These are phyloP conservation scores for Moringa oleifera DNA, from an alignment of 345 rosid species.

Conservation along the genomic window DNA sequence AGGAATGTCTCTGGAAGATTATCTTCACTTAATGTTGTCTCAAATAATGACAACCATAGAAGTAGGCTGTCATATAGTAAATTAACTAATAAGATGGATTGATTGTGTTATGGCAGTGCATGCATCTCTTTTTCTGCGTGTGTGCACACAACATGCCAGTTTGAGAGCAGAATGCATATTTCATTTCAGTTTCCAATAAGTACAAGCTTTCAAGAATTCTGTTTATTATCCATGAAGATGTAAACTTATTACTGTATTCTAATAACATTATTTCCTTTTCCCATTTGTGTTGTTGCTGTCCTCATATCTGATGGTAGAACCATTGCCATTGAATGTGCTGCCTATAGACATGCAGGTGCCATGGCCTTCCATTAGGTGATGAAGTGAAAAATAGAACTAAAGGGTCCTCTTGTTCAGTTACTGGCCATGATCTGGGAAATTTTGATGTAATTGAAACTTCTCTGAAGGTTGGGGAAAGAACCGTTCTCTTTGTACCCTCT, in stretches of 20 bases:
- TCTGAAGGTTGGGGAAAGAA: conserved; percentile 59
- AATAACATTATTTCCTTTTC: not conserved
- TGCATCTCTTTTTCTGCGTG: too few relatives aligned
- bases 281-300: not conserved
- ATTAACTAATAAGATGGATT: too few relatives aligned
- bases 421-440: conserved; percentile 38
- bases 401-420: conserved; percentile 45
- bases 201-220: too few relatives aligned
- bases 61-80: too few relatives aligned
- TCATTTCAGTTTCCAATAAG: too few relatives aligned
- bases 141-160: too few relatives aligned
- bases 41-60: too few relatives aligned
- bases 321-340: conserved; percentile 7
- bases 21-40: not conserved
- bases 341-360: conserved; percentile 75
- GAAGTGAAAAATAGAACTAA: conserved; percentile 23
- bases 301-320: not conserved
- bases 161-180: too few relatives aligned
- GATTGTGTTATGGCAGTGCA: too few relatives aligned
- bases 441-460: conserved; percentile 51
- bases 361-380: conserved; percentile 41
- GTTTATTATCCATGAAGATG: too few relatives aligned
- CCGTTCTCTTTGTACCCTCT: conserved; percentile 54
- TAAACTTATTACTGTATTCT: too few relatives aligned
- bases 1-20: not conserved